phyloP scores from a whole-genome alignment of 2,329 filamentous ascomycete species.

The Stenocarpella maydis region DNA sequence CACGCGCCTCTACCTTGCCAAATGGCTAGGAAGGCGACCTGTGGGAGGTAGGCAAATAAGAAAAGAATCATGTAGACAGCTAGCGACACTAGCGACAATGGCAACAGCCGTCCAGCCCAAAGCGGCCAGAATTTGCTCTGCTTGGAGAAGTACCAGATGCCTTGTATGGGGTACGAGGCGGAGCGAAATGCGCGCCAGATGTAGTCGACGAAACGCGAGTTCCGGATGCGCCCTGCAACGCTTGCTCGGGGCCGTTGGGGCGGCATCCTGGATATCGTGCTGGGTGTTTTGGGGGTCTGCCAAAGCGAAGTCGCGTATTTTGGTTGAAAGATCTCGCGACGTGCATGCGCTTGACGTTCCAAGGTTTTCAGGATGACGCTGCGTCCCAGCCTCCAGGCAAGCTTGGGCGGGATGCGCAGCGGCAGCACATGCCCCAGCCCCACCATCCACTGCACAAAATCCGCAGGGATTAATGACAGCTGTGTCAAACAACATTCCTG shows the following conservation, averaged over 20 bases:
- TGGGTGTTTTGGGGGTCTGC: background rate
- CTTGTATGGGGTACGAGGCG: slow-evolving; percentile 68
- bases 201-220: slow-evolving; percentile 46
- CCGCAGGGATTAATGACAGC: background rate
- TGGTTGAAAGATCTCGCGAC: background rate
- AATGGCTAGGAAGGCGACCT: slow-evolving; percentile 86
- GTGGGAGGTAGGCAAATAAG: slow-evolving; percentile 85
- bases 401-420: background rate
- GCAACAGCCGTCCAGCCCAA: slow-evolving; percentile 78
- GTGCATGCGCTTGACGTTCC: background rate
- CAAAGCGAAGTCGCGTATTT: background rate
- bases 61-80: slow-evolving; percentile 89
- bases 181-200: slow-evolving; percentile 54
- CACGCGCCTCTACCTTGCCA: slow-evolving; percentile 91
- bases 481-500: background rate
- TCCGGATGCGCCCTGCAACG: slow-evolving; percentile 26
- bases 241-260: slow-evolving; percentile 27
- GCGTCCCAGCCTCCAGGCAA: slow-evolving; percentile 11
- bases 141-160: slow-evolving; percentile 81
- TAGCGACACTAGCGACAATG: slow-evolving; percentile 81
- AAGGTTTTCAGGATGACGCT: slow-evolving; percentile 24
- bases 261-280: slow-evolving; percentile 13
- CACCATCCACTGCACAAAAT: background rate
- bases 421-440: background rate
- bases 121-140: slow-evolving; percentile 86